Conservation (phyloP, 139 green algal species). For the Coelastrella sp. region DNA sequence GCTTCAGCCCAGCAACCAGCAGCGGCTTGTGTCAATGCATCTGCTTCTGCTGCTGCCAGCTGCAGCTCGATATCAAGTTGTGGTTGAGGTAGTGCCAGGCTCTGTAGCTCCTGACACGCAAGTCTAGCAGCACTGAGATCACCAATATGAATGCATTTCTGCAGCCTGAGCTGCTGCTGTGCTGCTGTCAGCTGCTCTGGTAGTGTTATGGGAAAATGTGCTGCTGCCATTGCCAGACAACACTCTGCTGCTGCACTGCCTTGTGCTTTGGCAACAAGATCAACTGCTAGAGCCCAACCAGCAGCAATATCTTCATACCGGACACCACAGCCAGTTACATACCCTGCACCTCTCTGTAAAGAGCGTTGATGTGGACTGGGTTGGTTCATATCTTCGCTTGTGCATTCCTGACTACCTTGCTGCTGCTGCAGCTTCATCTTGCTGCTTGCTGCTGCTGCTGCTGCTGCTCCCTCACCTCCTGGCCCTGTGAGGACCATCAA, state of each 20-base stretch:
- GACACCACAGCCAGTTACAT: constrained; percentile 28
- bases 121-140: neutral
- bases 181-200: constrained; percentile 15
- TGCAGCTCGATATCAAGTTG: constrained; percentile 17
- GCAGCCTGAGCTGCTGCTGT: constrained; percentile 24
- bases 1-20: constrained; percentile 4
- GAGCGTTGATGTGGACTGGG: neutral
- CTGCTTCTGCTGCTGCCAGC: constrained; percentile 19
- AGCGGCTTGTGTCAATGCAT: neutral
- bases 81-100: neutral
- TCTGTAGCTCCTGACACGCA: constrained; percentile 29
- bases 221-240: neutral
- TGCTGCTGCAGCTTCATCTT: neutral
- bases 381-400: too few species aligned
- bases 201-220: neutral
- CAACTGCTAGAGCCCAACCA: neutral
- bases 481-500: constrained; percentile 34
- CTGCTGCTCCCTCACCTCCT: neutral
- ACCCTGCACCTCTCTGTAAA: neutral
- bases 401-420: too few species aligned
- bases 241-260: constrained; percentile 13
- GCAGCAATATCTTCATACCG: constrained; percentile 13
- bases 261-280: neutral
- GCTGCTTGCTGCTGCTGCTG: neutral
- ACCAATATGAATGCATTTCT: neutral